Evolutionary conservation across 2,329 filamentous ascomycete genomes (phyloP).

Genomic region (Dissoconium aciculare): DNA sequence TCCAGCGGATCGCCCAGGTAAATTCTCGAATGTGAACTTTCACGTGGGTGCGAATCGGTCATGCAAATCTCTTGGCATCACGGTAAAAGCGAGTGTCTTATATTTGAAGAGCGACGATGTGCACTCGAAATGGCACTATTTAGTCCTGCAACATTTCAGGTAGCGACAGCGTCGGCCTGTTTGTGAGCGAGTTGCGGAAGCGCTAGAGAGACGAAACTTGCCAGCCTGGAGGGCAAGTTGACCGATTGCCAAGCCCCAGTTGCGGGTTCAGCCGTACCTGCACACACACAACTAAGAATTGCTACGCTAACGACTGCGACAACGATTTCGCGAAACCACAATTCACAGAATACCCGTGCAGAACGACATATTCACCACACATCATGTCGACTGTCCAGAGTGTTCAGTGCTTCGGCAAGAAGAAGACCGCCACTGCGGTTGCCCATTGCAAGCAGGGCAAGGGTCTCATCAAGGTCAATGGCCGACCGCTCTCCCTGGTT

Average conservation of each 20-base stretch:
- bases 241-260: constrained; percentile 1
- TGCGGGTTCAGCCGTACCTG: not conserved
- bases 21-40: too few relatives aligned
- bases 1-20: too few relatives aligned
- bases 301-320: not conserved
- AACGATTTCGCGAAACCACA: too few relatives aligned
- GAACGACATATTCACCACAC: constrained; percentile 9
- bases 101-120: too few relatives aligned
- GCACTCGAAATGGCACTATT: too few relatives aligned
- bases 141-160: too few relatives aligned
- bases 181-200: too few relatives aligned
- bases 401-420: constrained; percentile 94
- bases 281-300: constrained; percentile 3
- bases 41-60: too few relatives aligned
- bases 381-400: constrained; percentile 52
- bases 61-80: too few relatives aligned
- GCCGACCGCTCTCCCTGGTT: constrained; percentile 82
- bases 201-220: too few relatives aligned
- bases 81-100: too few relatives aligned
- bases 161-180: too few relatives aligned
- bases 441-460: constrained; percentile 85
- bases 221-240: not conserved
- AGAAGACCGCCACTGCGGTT: constrained; percentile 53
- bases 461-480: constrained; percentile 97
- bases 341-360: not conserved